Evolutionary conservation across 1,284 basidiomycete species (phyloP).

Genomic region (Schizophyllum commune): DNA sequence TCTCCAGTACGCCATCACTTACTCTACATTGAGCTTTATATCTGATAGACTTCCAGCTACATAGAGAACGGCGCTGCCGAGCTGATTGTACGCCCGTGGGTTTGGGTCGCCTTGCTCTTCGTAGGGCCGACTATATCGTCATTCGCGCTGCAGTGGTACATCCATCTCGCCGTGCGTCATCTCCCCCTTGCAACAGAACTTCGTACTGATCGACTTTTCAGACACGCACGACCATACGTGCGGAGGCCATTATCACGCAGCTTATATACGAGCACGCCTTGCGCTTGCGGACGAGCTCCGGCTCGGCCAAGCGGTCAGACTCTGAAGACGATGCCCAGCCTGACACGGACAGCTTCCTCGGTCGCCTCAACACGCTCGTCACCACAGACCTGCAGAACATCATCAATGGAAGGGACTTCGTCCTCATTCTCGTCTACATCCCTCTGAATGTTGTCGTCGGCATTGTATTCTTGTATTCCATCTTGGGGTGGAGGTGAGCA

Average conservation of each 20-base stretch:
- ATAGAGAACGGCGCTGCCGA: constrained; percentile 26
- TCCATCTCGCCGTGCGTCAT: constrained; percentile 15
- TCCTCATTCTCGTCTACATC: constrained; percentile 18
- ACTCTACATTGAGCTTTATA: too few relatives aligned
- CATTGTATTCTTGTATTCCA: constrained; percentile 24
- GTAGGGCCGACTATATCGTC: constrained; percentile 22
- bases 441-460: constrained; percentile 24
- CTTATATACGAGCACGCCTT: constrained; percentile 52
- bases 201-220: too few relatives aligned
- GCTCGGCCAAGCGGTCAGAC: too few relatives aligned
- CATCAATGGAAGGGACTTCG: constrained; percentile 17
- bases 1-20: constrained; percentile 19
- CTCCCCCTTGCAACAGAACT: too few relatives aligned
- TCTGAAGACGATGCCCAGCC: constrained; percentile 30
- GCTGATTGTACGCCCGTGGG: constrained; percentile 26
- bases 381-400: constrained; percentile 20
- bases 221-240: constrained; percentile 33
- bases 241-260: constrained; percentile 46
- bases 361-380: constrained; percentile 28
- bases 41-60: constrained; percentile 26
- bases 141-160: constrained; percentile 19
- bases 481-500: constrained; percentile 24
- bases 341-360: constrained; percentile 1
- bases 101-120: constrained; percentile 36
- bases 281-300: constrained; percentile 43